Evolutionary conservation across 129 eudicot species (phyloP), one percentile per base, ranked within the genome.

Genomic region (Flaveria bidentis): DNA sequence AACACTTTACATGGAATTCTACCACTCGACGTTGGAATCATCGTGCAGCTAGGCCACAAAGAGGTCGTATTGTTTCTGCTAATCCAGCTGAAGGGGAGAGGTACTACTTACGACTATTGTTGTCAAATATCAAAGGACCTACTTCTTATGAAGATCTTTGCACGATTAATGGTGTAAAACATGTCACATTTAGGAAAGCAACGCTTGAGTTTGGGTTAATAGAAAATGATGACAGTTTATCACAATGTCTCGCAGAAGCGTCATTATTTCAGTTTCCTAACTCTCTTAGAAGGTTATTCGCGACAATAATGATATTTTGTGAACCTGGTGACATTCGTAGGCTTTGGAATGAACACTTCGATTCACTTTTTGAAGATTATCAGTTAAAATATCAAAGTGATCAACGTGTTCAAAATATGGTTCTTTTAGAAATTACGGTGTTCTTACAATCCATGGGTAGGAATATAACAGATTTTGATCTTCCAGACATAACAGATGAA

Each of bases 101-200:
- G 36, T 30, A 30, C 36, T 3, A 30, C 23, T 23, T 79, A 2
- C 45, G 36, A 30, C 36, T 80, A 6, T 16, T 85, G 0, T 23
- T 86, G 12, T 28, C 13, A 1, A 63, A 83, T 61, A 47, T 80
- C 0, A 16, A 47, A 0, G 80, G 83, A 1, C 67, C 87, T 46
- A 76, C 46, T 36, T 76, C 79, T 0, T 82, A 13, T 30, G 74
- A 79, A 0, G 57, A 75, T 39, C 28, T 85, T 5, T 14, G 8
- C 16, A 55, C 36, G 0, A 46, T 72, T 0, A 52, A 47, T 7
- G 73, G 73, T 0, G 11, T 61, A 2, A 0, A 15, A 14, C 73
- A 17, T 45, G 5, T 33, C 0, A 63, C 74, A 2, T 79, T 75
- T 23, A 17, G 75, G 11, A 78, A 75, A 18, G 39, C 76, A 55